Percentiles rank a stretch among this genome's conserved stretches.
These are phyloP conservation scores for Pisolithus thermaeus DNA, from an alignment of 1,284 basidiomycete genomes.

Conservation along the genomic window DNA sequence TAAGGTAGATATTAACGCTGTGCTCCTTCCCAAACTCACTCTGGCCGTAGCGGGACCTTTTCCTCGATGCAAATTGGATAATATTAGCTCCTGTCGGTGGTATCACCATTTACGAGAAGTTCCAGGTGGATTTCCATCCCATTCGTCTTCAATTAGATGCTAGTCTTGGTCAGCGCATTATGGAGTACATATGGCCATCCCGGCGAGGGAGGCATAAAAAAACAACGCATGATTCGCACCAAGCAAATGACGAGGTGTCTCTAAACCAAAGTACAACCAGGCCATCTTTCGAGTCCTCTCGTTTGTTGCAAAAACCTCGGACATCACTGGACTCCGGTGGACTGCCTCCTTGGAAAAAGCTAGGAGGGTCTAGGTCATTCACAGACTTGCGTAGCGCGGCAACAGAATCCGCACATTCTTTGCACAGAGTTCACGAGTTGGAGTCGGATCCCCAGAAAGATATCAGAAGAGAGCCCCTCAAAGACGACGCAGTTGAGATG, in stretches of 20 bases:
- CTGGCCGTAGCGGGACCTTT: conserved; percentile 48
- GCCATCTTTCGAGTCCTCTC: conserved; percentile 43
- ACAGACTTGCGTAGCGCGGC: conserved; percentile 54
- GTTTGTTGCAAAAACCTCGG: conserved; percentile 29
- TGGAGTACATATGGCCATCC: conserved; percentile 86
- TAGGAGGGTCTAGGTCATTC: conserved; percentile 62
- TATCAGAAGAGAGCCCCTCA: conserved; percentile 20
- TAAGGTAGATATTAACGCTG: conserved; percentile 42
- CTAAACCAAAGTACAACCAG: conserved; percentile 18
- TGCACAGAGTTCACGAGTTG: conserved; percentile 8
- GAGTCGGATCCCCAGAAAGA: conserved; percentile 16
- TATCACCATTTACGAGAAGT: conserved; percentile 85
- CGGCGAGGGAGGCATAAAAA: conserved; percentile 41
- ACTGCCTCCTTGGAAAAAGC: conserved; percentile 37
- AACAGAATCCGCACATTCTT: conserved; percentile 31
- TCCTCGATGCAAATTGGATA: conserved; percentile 73
- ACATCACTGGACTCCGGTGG: conserved; percentile 24
- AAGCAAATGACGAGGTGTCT: conserved; percentile 18
- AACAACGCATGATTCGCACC: conserved; percentile 1
- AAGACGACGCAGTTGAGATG: conserved; percentile 66
- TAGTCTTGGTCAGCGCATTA: conserved; percentile 73
- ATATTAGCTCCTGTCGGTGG: conserved; percentile 89
- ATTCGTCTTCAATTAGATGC: conserved; percentile 86
- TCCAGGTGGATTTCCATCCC: conserved; percentile 82
- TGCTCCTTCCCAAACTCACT: conserved; percentile 6